Evolutionary conservation across 1,284 basidiomycete species (phyloP).

Genomic region (Boletus subluridellus): DNA sequence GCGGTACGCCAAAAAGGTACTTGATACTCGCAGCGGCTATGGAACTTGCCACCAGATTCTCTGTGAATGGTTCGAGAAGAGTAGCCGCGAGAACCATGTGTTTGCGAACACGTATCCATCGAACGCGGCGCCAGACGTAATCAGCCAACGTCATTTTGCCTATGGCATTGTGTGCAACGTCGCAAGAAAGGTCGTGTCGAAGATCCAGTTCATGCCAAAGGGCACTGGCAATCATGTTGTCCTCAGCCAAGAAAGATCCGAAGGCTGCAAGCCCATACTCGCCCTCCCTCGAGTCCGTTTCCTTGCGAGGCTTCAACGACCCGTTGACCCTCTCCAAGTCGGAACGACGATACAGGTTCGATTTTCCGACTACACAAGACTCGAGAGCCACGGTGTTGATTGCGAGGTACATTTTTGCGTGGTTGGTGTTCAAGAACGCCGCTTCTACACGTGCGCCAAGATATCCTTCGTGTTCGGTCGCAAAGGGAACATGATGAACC

Average conservation of each 20-base stretch:
- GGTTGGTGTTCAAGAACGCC: slow-evolving; percentile 94
- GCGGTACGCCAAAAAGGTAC: slow-evolving; percentile 51
- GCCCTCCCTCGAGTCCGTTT: slow-evolving; percentile 30
- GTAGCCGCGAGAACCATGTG: slow-evolving; percentile 86
- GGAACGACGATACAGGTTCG: slow-evolving; percentile 88
- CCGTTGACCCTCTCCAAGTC: slow-evolving; percentile 75
- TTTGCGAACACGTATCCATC: slow-evolving; percentile 94
- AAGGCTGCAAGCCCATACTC: slow-evolving; percentile 70
- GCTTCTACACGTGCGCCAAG: slow-evolving; percentile 88
- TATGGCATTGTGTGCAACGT: slow-evolving; percentile 85
- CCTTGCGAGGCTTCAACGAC: slow-evolving; percentile 47
- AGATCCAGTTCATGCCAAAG: slow-evolving; percentile 89
- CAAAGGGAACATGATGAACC: slow-evolving; percentile 96
- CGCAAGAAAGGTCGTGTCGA: slow-evolving; percentile 82
- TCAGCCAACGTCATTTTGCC: slow-evolving; percentile 78
- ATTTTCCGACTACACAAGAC: slow-evolving; percentile 97
- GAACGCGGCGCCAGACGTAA: slow-evolving; percentile 81
- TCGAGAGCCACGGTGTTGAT: slow-evolving; percentile 87
- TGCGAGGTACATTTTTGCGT: slow-evolving; percentile 98
- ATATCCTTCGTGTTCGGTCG: slow-evolving; percentile 62
- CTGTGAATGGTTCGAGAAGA: slow-evolving; percentile 85
- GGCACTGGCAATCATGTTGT: slow-evolving; percentile 89
- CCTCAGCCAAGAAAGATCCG: slow-evolving; percentile 86
- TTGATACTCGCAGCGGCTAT: slow-evolving; percentile 58
- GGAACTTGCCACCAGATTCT: slow-evolving; percentile 68